Base-by-base conservation (phyloP, 1,284 basidiomycete genomes). In the Meripilus lineatus region DNA sequence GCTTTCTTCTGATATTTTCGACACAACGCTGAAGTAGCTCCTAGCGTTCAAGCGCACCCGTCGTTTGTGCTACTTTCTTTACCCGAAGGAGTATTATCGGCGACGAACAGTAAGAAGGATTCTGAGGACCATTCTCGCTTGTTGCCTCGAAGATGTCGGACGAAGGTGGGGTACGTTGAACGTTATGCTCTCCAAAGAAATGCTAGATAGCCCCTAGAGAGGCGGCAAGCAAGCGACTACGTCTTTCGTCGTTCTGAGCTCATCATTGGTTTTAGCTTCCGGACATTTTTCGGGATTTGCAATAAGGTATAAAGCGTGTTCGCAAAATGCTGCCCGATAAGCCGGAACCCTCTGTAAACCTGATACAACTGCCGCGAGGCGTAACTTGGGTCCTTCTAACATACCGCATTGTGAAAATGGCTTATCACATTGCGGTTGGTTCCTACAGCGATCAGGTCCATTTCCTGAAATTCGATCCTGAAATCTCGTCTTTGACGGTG, bases 391-490 rank as follows among this genome's bases (percentile, higher is more conserved):
- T n/a, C n/a, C n/a, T n/a, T n/a, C n/a, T n/a, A n/a, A n/a, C n/a
- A n/a, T n/a, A n/a, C n/a, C n/a, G n/a, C n/a, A n/a, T 30, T 11
- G 32, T 48, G 44, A 47, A 42, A 43, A 67, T 65, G 61, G 50
- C 53, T 38, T 62, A 67, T 50, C 65, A 52, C 43, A 84, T 89
- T 52, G 64, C 84, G 32, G 81, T 78, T 21, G 78, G 73, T 32
- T 83, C 84, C 14, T 84, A 84, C 62, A 75, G 79, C 17, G 66
- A 77, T 52, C 66, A 74, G 28, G 68, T 88, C 48, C 71, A 70
- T 36, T 80, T 81, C 0, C 56, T 73, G 23, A 49, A 49, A 20
- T 73, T 72, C 50, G 63, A 70, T 46, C 56, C 62, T 3, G 50
- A 54, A 2, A 54, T 59, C 5, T 53, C 65, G 3, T 69, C 66